phyloP scores from a whole-genome alignment of 108 stramenopile species.

The Mediolabrus comicus region DNA sequence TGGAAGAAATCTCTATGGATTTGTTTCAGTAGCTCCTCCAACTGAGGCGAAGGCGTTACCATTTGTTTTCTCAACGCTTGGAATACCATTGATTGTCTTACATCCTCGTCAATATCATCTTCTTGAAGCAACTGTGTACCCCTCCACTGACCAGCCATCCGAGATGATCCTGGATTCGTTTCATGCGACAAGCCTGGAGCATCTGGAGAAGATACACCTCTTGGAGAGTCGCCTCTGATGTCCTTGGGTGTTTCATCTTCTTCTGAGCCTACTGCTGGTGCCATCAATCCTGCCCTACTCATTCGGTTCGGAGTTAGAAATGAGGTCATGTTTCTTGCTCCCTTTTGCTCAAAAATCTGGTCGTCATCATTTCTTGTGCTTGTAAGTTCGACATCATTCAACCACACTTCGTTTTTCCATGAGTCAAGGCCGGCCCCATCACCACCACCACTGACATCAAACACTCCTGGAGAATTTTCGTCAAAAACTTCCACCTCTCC shows the following conservation, averaged over 20 bases:
- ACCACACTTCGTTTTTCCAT: conserved; percentile 38
- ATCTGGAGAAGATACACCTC: not conserved
- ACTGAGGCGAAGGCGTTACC: conserved; percentile 54
- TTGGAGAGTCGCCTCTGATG: conserved; percentile 29
- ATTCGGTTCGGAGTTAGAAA: conserved; percentile 42
- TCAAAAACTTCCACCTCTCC: conserved; percentile 41
- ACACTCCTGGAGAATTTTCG: not conserved
- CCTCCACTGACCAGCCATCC: conserved; percentile 13
- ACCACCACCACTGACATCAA: not conserved
- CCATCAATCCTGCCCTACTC: conserved; percentile 22
- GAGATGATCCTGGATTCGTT: conserved; percentile 1
- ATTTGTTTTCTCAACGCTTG: conserved; percentile 34
- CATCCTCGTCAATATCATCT: conserved; percentile 14
- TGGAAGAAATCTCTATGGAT: conserved; percentile 39
- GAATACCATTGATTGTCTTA: conserved; percentile 5
- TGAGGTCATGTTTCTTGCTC: conserved; percentile 50
- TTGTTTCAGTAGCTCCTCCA: conserved; percentile 50
- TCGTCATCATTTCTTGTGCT: conserved; percentile 35
- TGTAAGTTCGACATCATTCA: conserved; percentile 1
- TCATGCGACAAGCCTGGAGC: conserved; percentile 9
- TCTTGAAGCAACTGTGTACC: not conserved
- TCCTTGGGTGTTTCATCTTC: conserved; percentile 26
- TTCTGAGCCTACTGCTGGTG: conserved; percentile 1
- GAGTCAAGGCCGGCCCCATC: not conserved
- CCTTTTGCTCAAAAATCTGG: conserved; percentile 62